Evolutionary conservation across 1,284 basidiomycete genomes (phyloP).

Genomic region (Mycosarcoma mackinlayi): DNA sequence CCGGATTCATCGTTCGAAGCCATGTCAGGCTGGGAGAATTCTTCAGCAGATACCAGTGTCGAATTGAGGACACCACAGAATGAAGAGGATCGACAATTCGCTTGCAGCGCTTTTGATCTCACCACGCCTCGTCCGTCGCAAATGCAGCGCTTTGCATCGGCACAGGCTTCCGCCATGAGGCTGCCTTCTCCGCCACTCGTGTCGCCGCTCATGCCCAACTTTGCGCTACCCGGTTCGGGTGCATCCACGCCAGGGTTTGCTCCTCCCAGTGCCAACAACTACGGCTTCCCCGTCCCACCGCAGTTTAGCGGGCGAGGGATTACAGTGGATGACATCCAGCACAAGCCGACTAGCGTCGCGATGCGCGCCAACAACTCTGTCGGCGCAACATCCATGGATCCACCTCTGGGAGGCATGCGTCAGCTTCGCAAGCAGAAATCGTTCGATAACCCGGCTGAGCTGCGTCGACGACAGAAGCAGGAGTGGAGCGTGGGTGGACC

Average conservation of each 20-base stretch:
- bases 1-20: slow-evolving; percentile 37
- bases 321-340: slow-evolving; percentile 34
- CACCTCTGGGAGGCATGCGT: slow-evolving; percentile 18
- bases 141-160: slow-evolving; percentile 44
- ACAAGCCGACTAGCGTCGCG: slow-evolving; percentile 28
- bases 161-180: slow-evolving; percentile 15
- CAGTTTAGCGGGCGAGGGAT: slow-evolving; percentile 15
- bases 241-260: slow-evolving; percentile 31
- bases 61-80: slow-evolving; percentile 41
- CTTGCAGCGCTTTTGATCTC: slow-evolving; percentile 27
- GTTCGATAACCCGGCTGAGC: slow-evolving; percentile 47
- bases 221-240: slow-evolving; percentile 25
- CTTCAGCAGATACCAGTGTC: slow-evolving; percentile 29
- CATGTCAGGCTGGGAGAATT: slow-evolving; percentile 40
- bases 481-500: slow-evolving; percentile 42
- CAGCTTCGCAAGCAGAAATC: slow-evolving; percentile 46
- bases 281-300: slow-evolving; percentile 21
- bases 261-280: slow-evolving; percentile 5
- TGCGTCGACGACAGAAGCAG: slow-evolving; percentile 43
- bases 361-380: neutral
- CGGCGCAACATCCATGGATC: neutral
- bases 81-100: slow-evolving; percentile 31
- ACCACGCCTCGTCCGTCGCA: slow-evolving; percentile 42
- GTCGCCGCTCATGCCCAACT: slow-evolving; percentile 41
- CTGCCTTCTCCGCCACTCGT: slow-evolving; percentile 38